Conservation (phyloP, 2,329 filamentous ascomycete genomes). For the Fusarium graminum region DNA sequence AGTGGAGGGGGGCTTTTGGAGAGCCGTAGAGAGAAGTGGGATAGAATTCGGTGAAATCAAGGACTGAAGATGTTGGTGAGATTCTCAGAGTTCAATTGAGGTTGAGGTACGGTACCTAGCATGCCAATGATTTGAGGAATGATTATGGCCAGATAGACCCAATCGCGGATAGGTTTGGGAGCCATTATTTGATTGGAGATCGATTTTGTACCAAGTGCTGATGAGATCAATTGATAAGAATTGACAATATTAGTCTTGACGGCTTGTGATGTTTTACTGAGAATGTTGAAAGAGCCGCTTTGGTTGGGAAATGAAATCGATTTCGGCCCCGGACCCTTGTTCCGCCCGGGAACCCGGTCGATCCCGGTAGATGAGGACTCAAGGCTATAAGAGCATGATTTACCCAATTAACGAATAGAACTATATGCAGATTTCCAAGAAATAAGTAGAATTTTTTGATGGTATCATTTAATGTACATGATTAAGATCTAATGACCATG, state of each 20-base stretch:
- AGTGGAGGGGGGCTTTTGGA: slow-evolving; percentile 61
- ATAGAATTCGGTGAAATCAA: slow-evolving; percentile 68
- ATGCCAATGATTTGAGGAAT: slow-evolving; percentile 54
- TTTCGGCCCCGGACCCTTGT: slow-evolving; percentile 27
- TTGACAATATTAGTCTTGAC: too few relatives aligned
- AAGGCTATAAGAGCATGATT: background rate
- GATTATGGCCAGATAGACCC: slow-evolving; percentile 54
- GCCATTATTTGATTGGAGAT: slow-evolving; percentile 29
- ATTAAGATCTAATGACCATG: background rate
- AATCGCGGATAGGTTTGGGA: slow-evolving; percentile 51
- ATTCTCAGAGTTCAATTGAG: background rate
- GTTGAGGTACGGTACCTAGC: slow-evolving; percentile 53
- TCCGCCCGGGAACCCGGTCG: slow-evolving; percentile 13
- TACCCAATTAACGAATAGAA: too few relatives aligned
- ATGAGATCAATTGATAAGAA: background rate
- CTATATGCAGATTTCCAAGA: background rate
- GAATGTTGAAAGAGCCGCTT: slow-evolving; percentile 2
- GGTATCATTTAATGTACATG: background rate
- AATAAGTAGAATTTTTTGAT: background rate
- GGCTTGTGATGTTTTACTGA: background rate
- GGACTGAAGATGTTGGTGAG: slow-evolving; percentile 55
- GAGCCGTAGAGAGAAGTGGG: slow-evolving; percentile 60
- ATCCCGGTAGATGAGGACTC: background rate
- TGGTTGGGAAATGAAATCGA: slow-evolving; percentile 32
- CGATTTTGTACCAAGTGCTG: fast-evolving